Percentiles rank a stretch among this genome's conserved stretches.
Evolutionary conservation across 2,329 filamentous ascomycete genomes (phyloP).

Genomic region (Pseudonectria buxi): DNA sequence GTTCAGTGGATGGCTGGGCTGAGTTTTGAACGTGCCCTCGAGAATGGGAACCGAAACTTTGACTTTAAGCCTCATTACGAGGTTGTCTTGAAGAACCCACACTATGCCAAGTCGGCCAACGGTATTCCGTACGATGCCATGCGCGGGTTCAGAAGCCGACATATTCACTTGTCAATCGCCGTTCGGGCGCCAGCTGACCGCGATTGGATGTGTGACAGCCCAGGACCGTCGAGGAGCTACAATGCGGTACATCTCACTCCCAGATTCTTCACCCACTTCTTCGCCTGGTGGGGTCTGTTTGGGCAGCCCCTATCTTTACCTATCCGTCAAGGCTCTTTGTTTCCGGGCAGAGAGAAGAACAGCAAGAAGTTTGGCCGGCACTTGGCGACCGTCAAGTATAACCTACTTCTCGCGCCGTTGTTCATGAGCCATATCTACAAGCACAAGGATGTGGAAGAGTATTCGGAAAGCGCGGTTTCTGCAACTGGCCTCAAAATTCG

Average conservation of each 20-base stretch:
- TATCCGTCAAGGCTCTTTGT: constrained; percentile 84
- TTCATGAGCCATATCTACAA: constrained; percentile 98
- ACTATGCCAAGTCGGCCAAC: constrained; percentile 57
- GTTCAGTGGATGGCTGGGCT: constrained; percentile 89
- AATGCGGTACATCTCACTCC: constrained; percentile 94
- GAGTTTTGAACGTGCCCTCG: constrained; percentile 81
- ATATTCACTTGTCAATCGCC: constrained; percentile 92
- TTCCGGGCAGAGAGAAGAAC: constrained; percentile 88
- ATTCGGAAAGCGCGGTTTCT: constrained; percentile 67
- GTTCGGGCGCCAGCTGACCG: constrained; percentile 80
- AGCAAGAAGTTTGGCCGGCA: constrained; percentile 98
- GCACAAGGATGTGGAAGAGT: constrained; percentile 90
- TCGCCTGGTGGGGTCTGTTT: constrained; percentile 95
- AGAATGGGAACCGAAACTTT: constrained; percentile 68
- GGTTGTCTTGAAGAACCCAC: constrained; percentile 75
- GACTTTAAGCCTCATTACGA: constrained; percentile 90
- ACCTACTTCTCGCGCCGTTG: constrained; percentile 80
- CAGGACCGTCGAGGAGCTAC: constrained; percentile 79
- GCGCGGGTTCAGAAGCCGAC: constrained; percentile 88
- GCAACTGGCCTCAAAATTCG: constrained; percentile 95
- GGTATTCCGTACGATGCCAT: constrained; percentile 77
- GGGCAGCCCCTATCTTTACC: constrained; percentile 91
- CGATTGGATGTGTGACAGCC: constrained; percentile 73
- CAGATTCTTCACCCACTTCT: constrained; percentile 97
- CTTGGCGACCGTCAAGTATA: constrained; percentile 98